Evolutionary conservation across 306 rosid species (phyloP), one percentile per base, ranked within the genome.

Genomic region (Mimosa pudica): DNA sequence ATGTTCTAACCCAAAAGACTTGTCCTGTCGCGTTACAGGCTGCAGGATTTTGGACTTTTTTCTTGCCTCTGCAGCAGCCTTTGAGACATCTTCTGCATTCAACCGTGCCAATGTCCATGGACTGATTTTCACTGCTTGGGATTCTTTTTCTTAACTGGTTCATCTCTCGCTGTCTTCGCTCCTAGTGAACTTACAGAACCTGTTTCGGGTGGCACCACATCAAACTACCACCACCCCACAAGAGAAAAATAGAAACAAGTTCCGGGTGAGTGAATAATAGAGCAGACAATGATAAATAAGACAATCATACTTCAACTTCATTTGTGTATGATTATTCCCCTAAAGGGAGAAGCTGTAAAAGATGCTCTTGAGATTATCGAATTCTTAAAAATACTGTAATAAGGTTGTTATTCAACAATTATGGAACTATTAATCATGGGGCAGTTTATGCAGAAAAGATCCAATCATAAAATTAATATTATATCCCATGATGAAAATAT

Each of bases 51-150:
- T 94, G 74, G 98, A 94, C 85, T 85, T 94, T 66, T 90, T 94
- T 79, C 97, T 87, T 73, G 97, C 97, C 85, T 92, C 97, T 18
- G 98, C 95, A 1, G 98, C 98, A 24, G 97, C 95, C 84, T 92
- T 92, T 9, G 98, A 89, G 76, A 90, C 89, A 79, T 94, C 95
- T 77, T 94, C 98, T 32, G 93, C 93, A 80, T 94, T 91, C 78
- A 94, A 83, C 62, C 97, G 89, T 24, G 98, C 98, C 82, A 94
- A 85, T 35, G 93, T 81, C 98, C 98, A 94, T 6, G 98, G 98
- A 81, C 97, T 94, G 77, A 94, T 92, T 89, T 88, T 94, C 52
- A 94, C 93, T 3, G 93, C 82, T 18, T 89, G 7, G 89, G 75
- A 80, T 87, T 94, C 85, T 87, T 94, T 88, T 91, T 94, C 89